phyloP scores from a whole-genome alignment of 768 basidiomycete species.

The Gelatoporia subvermispora region DNA sequence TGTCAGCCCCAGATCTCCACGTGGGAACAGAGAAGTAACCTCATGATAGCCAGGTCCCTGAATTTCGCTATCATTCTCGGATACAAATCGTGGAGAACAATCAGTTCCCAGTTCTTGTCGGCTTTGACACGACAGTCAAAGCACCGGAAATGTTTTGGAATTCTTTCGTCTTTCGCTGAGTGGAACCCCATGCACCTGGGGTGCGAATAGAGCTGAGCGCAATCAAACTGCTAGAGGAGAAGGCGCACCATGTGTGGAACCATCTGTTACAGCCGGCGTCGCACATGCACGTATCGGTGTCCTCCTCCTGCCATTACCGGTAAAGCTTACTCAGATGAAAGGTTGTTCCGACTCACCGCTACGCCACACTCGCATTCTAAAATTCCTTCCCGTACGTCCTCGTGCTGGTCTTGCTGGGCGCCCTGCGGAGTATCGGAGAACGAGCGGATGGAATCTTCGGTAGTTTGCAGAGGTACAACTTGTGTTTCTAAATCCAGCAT shows the following conservation, averaged over 20 bases:
- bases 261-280: conserved; percentile 70
- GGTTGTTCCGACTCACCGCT: conserved; percentile 31
- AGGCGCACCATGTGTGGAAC: conserved; percentile 70
- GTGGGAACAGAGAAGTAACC: conserved; percentile 33
- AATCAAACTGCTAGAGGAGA: background rate
- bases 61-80: conserved; percentile 59
- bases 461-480: conserved; percentile 1
- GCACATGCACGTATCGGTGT: conserved; percentile 50
- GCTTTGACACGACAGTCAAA: conserved; percentile 71
- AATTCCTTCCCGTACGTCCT: conserved; percentile 24
- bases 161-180: conserved; percentile 46
- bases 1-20: background rate
- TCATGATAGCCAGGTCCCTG: conserved; percentile 65
- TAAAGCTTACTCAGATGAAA: background rate
- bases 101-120: conserved; percentile 67
- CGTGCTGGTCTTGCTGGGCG: conserved; percentile 15
- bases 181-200: conserved; percentile 69
- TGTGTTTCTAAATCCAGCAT: conserved; percentile 41
- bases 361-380: conserved; percentile 72
- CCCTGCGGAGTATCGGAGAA: conserved; percentile 22
- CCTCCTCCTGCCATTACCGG: conserved; percentile 42
- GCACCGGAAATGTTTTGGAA: conserved; percentile 62
- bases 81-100: conserved; percentile 50
- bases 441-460: conserved; percentile 31
- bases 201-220: background rate